A percentile compares a stretch with the other conserved stretches of the same genome.
phyloP scores from a whole-genome alignment of 495 filamentous ascomycete species.

The Mytilinidion resinicola region DNA sequence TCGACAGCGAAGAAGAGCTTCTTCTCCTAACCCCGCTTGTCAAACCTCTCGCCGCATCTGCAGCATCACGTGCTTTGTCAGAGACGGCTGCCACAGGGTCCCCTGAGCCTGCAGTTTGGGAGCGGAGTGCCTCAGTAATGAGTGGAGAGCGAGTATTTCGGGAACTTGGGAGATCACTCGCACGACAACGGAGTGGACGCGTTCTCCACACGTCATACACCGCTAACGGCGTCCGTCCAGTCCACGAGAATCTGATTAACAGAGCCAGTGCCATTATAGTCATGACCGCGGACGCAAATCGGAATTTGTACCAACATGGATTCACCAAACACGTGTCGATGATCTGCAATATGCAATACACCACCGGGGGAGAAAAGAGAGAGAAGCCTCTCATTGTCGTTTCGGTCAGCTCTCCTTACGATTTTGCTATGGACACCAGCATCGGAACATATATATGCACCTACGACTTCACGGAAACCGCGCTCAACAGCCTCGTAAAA shows the following conservation, averaged over 20 bases:
- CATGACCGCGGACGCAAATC: conserved; percentile 81
- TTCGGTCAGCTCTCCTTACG: conserved; percentile 86
- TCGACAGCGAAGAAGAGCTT: conserved; percentile 77
- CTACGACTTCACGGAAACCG: conserved; percentile 89
- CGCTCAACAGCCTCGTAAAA: conserved; percentile 73
- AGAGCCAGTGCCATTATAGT: conserved; percentile 79
- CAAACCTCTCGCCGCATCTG: conserved; percentile 78
- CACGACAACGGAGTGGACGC: conserved; percentile 71
- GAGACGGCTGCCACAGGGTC: conserved; percentile 39
- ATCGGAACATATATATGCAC: conserved; percentile 89
- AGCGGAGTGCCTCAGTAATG: conserved; percentile 62
- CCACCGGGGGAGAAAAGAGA: conserved; percentile 47
- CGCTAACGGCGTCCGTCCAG: conserved; percentile 77
- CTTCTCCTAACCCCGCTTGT: conserved; percentile 77
- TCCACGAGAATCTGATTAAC: conserved; percentile 85
- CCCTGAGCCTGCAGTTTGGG: conserved; percentile 51
- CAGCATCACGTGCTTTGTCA: conserved; percentile 52
- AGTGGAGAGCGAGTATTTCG: conserved; percentile 83
- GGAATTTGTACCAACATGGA: conserved; percentile 82
- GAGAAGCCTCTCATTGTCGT: conserved; percentile 72
- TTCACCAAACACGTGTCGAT: conserved; percentile 92
- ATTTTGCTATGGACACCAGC: conserved; percentile 84
- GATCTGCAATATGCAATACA: conserved; percentile 72
- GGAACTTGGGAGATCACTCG: conserved; percentile 73
- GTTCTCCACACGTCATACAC: conserved; percentile 89